Conservation (phyloP, 75 land plant genomes). For the Picea glauca region DNA sequence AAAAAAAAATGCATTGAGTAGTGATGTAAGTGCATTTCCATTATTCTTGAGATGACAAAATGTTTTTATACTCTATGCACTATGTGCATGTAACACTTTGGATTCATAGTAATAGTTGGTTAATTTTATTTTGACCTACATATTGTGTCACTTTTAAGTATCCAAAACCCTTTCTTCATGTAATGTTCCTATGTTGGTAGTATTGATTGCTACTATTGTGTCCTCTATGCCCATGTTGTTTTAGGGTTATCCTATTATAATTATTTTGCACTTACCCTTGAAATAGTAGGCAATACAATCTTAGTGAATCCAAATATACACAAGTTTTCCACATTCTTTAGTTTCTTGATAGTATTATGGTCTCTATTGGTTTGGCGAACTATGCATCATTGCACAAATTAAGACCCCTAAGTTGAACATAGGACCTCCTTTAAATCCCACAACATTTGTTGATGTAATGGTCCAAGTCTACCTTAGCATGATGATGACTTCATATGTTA, state of each 20-base stretch:
- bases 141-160: no score
- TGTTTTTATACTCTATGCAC: no score
- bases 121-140: no score
- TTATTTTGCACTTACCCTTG: not conserved
- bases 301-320: not conserved
- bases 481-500: conserved; percentile 83
- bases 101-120: no score
- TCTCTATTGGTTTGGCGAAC: not conserved
- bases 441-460: conserved; percentile 86
- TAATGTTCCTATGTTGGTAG: no score
- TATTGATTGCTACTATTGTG: no score
- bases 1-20: no score
- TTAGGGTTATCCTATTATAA: conserved; percentile 9
- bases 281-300: not conserved
- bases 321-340: not conserved
- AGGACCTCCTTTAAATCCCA: conserved; percentile 84
- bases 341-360: not conserved
- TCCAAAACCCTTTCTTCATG: no score
- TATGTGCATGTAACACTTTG: no score
- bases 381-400: conserved; percentile 86
- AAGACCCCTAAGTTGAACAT: conserved; percentile 98
- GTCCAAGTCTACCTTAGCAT: conserved; percentile 86
- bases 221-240: not conserved
- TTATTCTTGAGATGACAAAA: no score
- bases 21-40: no score